Base-by-base conservation (phyloP, 768 basidiomycete genomes). In the Boletus rex-veris region DNA sequence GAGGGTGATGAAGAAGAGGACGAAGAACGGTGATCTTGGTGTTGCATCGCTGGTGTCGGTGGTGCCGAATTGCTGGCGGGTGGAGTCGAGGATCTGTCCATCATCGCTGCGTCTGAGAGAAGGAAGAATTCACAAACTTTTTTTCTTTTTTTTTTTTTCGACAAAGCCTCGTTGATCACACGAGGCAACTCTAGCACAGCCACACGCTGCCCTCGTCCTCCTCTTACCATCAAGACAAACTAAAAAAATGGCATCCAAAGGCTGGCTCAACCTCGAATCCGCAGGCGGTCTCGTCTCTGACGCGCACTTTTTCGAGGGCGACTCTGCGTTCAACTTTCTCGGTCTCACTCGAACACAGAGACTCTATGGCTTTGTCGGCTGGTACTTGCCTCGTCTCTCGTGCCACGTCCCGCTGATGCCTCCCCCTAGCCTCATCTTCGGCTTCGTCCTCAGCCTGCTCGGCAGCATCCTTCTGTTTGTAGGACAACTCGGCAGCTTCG, bases 181-280 rank as follows among this genome's bases (percentile, higher is more conserved):
- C 67, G 67, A 65, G 67, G 63, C 52, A 5, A 21, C 12, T 6
- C 7, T 0, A 3, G 15, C 60, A 61, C 52, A 47, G 59, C 60
- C 60, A 61, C 59, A 11, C 19, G 1, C 10, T 33, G 8, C 21
- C 10, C 51, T 3, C 9, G 9, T 8, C 16, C 14, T 16, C 18
- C 18, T 16, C 15, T 24, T 14, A 3, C 35, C 4, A n/a, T 10
- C 10, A 35, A 9, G 2, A 35, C 33, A 33, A 39, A 24, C 4
- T 0, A 24, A 24, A 19, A 24, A 24, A 24, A 24, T 50, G 39
- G 4, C 81, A 45, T 78, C 76, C 61, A 88, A 85, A 74, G 90
- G 90, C 62, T 93, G 90, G 90, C 80, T 92, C 68, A 92, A 93
- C 65, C 83, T 93, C 64, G 90, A 92, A 62, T 64, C 85, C 5